A percentile compares a stretch with the other conserved stretches of the same genome.
phyloP scores from a whole-genome alignment of 495 filamentous ascomycete genomes.

The Beverwykella pulmonaria region DNA sequence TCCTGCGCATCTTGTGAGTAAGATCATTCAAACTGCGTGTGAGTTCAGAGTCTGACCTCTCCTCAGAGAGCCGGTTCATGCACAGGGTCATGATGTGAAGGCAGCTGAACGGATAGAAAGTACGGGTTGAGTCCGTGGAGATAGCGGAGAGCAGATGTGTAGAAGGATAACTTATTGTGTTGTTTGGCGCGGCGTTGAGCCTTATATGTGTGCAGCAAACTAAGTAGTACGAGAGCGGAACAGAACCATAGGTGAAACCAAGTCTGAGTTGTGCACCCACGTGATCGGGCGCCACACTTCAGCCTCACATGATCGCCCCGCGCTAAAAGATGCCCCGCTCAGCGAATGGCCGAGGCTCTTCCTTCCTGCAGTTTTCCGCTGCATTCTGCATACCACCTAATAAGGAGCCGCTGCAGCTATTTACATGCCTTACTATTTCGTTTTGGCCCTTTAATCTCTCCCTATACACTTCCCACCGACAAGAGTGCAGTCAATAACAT shows the following conservation, averaged over 20 bases:
- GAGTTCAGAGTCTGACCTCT: conserved; percentile 62
- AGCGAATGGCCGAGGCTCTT: conserved; percentile 11
- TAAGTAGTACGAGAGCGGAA: neutral
- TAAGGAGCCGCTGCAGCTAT: neutral
- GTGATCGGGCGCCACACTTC: neutral
- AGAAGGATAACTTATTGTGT: neutral
- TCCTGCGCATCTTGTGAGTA: conserved; percentile 56
- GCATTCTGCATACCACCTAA: neutral
- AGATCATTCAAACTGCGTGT: neutral
- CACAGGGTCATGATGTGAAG: conserved; percentile 74
- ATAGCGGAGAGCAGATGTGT: neutral
- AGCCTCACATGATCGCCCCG: conserved; percentile 9
- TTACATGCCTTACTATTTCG: neutral
- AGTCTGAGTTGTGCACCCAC: neutral
- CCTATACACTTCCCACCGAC: neutral
- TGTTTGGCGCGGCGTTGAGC: neutral
- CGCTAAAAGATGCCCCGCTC: conserved; percentile 9
- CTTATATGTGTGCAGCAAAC: neutral
- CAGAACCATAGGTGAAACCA: neutral
- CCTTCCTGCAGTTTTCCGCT: neutral
- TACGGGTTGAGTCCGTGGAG: neutral
- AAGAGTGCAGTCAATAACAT: neutral
- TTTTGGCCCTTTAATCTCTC: neutral
- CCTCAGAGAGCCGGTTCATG: conserved; percentile 84
- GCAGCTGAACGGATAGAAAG: neutral